These are phyloP conservation scores for Syncephalis fuscata DNA, from an alignment of 371 early-diverging fungal species.

Conservation along the genomic window DNA sequence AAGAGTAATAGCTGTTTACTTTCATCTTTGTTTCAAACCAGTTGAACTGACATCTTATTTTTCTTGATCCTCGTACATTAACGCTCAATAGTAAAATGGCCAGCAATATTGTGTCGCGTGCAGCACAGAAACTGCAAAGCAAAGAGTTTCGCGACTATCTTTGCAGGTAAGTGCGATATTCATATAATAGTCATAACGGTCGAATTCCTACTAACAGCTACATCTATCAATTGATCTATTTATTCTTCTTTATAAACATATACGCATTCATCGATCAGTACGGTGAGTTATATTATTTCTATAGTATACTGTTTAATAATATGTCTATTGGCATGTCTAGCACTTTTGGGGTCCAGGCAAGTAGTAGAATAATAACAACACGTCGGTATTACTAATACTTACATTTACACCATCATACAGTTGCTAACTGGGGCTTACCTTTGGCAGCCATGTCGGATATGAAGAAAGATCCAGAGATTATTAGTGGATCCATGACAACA, in stretches of 20 bases:
- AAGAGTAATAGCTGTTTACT: too few species aligned
- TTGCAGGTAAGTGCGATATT: slow-evolving; percentile 5
- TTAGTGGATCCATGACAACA: slow-evolving; percentile 88
- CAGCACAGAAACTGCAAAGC: background rate
- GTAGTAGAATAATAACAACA: slow-evolving; percentile 1
- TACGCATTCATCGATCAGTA: background rate
- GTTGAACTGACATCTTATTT: too few species aligned
- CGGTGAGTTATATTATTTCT: background rate
- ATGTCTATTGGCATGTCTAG: slow-evolving; percentile 14
- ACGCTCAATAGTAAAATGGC: too few species aligned
- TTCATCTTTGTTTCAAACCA: too few species aligned
- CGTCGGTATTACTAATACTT: background rate
- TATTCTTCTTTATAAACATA: background rate
- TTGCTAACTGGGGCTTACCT: slow-evolving; percentile 96
- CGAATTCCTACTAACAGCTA: too few species aligned
- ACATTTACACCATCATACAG: slow-evolving; percentile 21
- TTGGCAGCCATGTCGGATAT: slow-evolving; percentile 89
- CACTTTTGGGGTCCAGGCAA: slow-evolving; percentile 85
- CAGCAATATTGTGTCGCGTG: too few species aligned
- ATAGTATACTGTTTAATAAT: background rate
- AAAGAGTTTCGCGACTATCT: slow-evolving; percentile 7
- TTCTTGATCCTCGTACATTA: too few species aligned
- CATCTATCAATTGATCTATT: background rate
- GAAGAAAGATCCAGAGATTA: slow-evolving; percentile 79
- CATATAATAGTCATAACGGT: background rate